Percentiles rank a stretch among this genome's conserved stretches.
Conservation (phyloP, 2,329 filamentous ascomycete genomes). For the Verticillium albo-atrum region DNA sequence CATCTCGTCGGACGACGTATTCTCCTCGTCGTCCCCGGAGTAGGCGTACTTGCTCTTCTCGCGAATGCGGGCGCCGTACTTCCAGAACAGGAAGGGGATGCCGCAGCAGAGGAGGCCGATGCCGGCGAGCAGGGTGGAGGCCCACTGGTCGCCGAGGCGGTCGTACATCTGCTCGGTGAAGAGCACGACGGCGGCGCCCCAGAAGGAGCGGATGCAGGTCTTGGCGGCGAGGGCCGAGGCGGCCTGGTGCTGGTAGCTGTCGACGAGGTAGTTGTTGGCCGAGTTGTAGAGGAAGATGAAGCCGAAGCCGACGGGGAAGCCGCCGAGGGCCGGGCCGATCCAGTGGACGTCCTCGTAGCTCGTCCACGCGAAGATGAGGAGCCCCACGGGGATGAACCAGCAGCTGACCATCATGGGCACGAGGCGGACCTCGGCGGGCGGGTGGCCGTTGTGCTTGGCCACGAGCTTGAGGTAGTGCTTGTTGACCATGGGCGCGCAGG, state of each 20-base stretch:
- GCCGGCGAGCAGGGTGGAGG: constrained; percentile 67
- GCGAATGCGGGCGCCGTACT: constrained; percentile 68
- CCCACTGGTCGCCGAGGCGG: constrained; percentile 71
- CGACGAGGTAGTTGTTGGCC: constrained; percentile 68
- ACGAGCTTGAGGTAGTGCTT: constrained; percentile 69
- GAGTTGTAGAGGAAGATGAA: constrained; percentile 83
- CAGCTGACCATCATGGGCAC: constrained; percentile 79
- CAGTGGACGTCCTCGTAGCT: constrained; percentile 63
- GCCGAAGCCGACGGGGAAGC: constrained; percentile 70
- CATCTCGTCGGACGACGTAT: constrained; percentile 29
- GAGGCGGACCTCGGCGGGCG: constrained; percentile 72
- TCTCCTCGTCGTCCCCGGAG: constrained; percentile 48
- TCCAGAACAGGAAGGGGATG: constrained; percentile 82
- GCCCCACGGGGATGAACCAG: constrained; percentile 62
- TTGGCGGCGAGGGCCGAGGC: constrained; percentile 79
- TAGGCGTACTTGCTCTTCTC: constrained; percentile 70
- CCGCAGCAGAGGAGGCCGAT: constrained; percentile 72
- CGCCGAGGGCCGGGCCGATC: constrained; percentile 68
- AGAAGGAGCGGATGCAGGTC: constrained; percentile 74
- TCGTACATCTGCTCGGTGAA: constrained; percentile 81
- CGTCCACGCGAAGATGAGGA: constrained; percentile 57
- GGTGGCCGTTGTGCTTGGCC: constrained; percentile 61
- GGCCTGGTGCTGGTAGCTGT: constrained; percentile 65
- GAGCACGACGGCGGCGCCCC: constrained; percentile 72
- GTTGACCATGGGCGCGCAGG: constrained; percentile 70